Evolutionary conservation across 108 stramenopile genomes (phyloP).

Genomic region (Nitzschia sp.): DNA sequence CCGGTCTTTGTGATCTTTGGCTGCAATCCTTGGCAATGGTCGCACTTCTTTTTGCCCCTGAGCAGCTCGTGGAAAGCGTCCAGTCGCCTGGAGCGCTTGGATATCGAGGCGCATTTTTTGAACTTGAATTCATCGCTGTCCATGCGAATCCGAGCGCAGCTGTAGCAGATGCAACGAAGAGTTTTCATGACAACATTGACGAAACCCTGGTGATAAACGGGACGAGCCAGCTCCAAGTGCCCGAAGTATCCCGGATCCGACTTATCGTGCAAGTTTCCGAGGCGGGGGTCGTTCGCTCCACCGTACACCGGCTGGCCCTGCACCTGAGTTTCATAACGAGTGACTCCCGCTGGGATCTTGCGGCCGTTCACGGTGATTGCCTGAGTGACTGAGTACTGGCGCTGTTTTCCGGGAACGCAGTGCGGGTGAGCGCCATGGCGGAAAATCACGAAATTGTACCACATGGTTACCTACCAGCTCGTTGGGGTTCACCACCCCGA

Average conservation of each 20-base stretch:
- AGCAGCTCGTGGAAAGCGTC: conserved; percentile 85
- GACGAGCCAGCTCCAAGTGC: conserved; percentile 94
- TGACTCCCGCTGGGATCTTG: conserved; percentile 92
- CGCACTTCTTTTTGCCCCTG: conserved; percentile 87
- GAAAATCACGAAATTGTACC: no score
- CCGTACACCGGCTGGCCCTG: conserved; percentile 95
- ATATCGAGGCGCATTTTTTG: conserved; percentile 54
- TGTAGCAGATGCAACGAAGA: conserved; percentile 94
- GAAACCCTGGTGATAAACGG: conserved; percentile 98
- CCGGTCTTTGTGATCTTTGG: conserved; percentile 87
- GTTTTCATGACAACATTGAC: conserved; percentile 87
- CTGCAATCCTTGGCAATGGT: conserved; percentile 84
- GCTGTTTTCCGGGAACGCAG: no score
- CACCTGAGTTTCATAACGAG: conserved; percentile 87
- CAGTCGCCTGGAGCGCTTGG: conserved; percentile 73
- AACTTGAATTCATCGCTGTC: conserved; percentile 86
- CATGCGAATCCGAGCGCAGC: conserved; percentile 86
- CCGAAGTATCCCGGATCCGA: conserved; percentile 99
- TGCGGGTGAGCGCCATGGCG: no score
- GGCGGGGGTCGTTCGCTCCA: conserved; percentile 96
- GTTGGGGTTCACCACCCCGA: conserved; percentile 96
- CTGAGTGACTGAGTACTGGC: conserved; percentile 94
- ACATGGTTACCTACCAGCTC: conserved; percentile 85
- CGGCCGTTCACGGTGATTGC: conserved; percentile 89
- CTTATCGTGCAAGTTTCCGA: conserved; percentile 90